Base-by-base conservation (phyloP, 129 eudicot species). In the Kitagawia praeruptora region DNA sequence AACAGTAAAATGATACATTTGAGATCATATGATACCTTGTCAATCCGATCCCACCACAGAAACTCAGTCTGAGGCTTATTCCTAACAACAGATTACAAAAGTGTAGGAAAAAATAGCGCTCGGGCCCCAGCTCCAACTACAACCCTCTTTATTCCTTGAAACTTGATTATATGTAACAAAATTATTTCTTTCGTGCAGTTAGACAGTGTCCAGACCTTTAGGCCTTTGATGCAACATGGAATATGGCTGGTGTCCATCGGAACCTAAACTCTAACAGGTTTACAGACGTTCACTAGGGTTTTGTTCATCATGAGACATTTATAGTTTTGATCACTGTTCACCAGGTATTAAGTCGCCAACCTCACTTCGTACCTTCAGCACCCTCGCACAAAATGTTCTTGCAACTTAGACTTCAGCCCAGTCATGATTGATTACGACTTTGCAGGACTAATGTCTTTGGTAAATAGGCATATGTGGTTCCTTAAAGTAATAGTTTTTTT, bases 91-190 rank as follows among this genome's bases (percentile, higher is more conserved):
- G 85, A 85, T 75, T 89, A 89, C 23, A 83, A 16, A 76, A 89
- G 83, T 0, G 93, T 87, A 11, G 91, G 91, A 75, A 87, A 87
- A 74, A 89, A 89, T 73, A 89, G 79, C 8, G 77, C 86, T 4
- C 93, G 86, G 31, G 91, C 91, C 71, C 91, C 91, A 37, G 84
- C 89, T 81, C 93, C 93, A 19, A 89, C 89, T 80, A 89, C 70
- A 70, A 75, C 82, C 86, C 85, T 85, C 78, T 85, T 89, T 15
- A 49, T 49, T 16, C 56, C 56, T 49, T 15, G 49, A 46, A 10
- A 46, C 12, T 46, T 46, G 49, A 46, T 10, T 46, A 46, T 51
- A 18, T 16, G 58, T 18, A 51, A 21, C 27, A 54, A 54, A 21
- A 5, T 21, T 53, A 54, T 54, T 54, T 4, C 23, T 0, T 51